Conservation (phyloP, 176 grass and related monocot genomes). For the Olyra latifolia region DNA sequence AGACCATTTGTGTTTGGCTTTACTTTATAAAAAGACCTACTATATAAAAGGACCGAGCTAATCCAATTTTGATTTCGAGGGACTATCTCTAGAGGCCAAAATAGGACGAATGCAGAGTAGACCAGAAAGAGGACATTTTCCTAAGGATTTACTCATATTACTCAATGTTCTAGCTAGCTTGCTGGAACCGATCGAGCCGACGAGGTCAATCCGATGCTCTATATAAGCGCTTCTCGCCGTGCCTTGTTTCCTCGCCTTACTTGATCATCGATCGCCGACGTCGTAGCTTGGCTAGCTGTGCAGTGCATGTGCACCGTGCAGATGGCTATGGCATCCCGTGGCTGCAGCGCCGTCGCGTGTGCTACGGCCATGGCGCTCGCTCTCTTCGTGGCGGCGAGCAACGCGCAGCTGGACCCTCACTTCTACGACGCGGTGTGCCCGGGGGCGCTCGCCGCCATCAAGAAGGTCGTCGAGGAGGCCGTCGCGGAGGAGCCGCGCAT, state of each 20-base stretch:
- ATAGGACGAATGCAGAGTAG: too few species aligned
- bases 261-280: not conserved
- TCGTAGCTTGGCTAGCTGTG: not conserved
- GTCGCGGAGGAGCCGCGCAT: constrained; percentile 61
- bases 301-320: too few species aligned
- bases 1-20: too few species aligned
- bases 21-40: too few species aligned
- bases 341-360: not conserved
- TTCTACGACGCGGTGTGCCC: constrained; percentile 77
- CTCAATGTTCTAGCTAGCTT: not conserved
- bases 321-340: not conserved
- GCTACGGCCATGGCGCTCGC: constrained; percentile 29
- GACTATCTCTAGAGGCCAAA: too few species aligned
- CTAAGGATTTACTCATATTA: too few species aligned
- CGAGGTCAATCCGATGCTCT: not conserved
- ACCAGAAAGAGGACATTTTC: too few species aligned
- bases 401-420: constrained; percentile 44
- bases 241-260: not conserved
- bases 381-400: constrained; percentile 22
- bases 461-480: constrained; percentile 41
- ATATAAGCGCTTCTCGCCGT: constrained; percentile 27
- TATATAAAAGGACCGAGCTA: too few species aligned
- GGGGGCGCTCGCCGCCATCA: constrained; percentile 57
- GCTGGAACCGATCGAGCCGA: not conserved
- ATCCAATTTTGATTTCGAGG: too few species aligned